Percentiles rank a stretch among this genome's conserved stretches.
Conservation (phyloP, 345 rosid species). For the Carallia pectinifolia region DNA sequence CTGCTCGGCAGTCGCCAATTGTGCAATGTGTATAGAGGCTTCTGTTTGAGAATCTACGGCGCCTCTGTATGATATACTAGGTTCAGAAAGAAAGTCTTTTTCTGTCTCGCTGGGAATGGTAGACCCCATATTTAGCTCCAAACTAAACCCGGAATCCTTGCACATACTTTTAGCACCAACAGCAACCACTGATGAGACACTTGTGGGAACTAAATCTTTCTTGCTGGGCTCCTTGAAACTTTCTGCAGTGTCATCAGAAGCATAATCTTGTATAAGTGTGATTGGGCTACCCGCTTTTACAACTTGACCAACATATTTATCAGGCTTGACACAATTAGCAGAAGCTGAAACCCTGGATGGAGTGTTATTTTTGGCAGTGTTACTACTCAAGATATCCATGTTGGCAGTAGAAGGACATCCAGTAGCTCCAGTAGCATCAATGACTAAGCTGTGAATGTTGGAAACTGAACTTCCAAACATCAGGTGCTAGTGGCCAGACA, state of each 20-base stretch:
- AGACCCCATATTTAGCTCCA: constrained; percentile 13
- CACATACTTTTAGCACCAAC: constrained; percentile 14
- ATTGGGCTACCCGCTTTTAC: constrained; percentile 40
- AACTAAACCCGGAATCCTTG: constrained; percentile 16
- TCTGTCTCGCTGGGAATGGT: constrained; percentile 17
- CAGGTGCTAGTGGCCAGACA: constrained; percentile 12
- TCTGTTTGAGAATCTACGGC: constrained; percentile 10
- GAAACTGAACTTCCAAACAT: constrained; percentile 10
- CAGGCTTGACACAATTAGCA: constrained; percentile 19
- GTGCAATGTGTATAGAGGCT: constrained; percentile 12
- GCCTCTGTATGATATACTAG: constrained; percentile 11
- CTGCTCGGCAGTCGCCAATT: constrained; percentile 16
- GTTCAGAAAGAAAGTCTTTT: constrained; percentile 18
- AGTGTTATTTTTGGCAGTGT: constrained; percentile 2
- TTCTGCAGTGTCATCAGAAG: constrained; percentile 50
- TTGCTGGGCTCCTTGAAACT: constrained; percentile 19
- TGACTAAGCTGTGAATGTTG: constrained; percentile 13
- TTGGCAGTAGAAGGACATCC: constrained; percentile 10
- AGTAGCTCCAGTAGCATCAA: constrained; percentile 22
- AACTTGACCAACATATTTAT: constrained; percentile 14
- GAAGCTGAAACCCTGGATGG: constrained; percentile 6
- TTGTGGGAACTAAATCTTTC: constrained; percentile 10
- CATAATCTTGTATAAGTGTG: constrained; percentile 48
- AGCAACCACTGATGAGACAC: constrained; percentile 17
- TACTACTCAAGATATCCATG: constrained; percentile 16